phyloP scores from a whole-genome alignment of 2,329 filamentous ascomycete genomes.

The Calonectria pauciramosa region DNA sequence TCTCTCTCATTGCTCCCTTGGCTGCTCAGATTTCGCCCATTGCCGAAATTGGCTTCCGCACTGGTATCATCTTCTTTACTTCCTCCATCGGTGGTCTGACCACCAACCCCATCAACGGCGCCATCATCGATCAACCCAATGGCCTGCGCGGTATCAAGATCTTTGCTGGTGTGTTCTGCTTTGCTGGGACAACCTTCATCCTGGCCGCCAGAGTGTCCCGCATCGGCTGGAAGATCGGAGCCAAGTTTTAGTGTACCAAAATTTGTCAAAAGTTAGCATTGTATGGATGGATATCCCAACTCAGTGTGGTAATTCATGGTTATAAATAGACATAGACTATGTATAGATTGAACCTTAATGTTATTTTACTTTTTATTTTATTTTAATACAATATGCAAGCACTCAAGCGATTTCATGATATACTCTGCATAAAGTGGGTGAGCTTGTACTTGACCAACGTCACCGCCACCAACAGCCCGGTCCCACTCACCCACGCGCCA shows the following conservation, averaged over 20 bases:
- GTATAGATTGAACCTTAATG: background rate
- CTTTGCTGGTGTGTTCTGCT: conserved; percentile 47
- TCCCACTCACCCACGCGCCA: background rate
- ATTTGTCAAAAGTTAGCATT: background rate
- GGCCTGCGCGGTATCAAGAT: conserved; percentile 54
- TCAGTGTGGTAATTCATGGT: background rate
- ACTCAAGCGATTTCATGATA: background rate
- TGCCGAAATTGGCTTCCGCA: conserved; percentile 49
- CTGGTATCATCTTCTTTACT: conserved; percentile 62
- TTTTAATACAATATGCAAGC: background rate
- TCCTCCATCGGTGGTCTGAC: conserved; percentile 69
- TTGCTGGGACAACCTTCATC: conserved; percentile 37
- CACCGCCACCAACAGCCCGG: too few species aligned
- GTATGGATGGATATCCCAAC: background rate
- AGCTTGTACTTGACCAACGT: too few species aligned
- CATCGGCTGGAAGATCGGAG: conserved; percentile 16
- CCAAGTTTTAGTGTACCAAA: conserved; percentile 10
- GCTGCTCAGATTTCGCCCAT: conserved; percentile 55
- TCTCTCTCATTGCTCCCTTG: conserved; percentile 56
- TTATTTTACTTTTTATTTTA: background rate
- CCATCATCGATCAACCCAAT: conserved; percentile 49
- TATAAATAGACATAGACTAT: conserved; percentile 4
- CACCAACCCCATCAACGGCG: conserved; percentile 69
- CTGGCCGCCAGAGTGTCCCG: conserved; percentile 23
- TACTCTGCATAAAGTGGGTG: background rate